Percentiles rank a stretch among this genome's conserved stretches.
phyloP scores from a whole-genome alignment of 164 flowering plant genomes.

The Vitis vinifera region DNA sequence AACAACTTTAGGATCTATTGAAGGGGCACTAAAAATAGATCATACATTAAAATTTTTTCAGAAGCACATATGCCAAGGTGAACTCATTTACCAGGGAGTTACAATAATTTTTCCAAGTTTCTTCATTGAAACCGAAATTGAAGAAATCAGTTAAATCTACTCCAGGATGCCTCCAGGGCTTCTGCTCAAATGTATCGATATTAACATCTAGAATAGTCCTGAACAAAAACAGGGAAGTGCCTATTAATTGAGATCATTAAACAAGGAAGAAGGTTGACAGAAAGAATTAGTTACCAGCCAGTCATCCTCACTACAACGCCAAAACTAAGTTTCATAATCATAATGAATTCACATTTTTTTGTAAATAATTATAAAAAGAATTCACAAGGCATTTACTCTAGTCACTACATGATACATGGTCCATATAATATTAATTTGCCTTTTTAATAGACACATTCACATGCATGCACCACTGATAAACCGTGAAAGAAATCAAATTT shows the following conservation, averaged over 20 bases:
- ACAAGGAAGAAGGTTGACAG: too few species aligned
- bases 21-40: neutral
- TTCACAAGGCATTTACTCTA: too few species aligned
- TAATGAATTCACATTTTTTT: too few species aligned
- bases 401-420: neutral
- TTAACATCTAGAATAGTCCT: constrained; percentile 56
- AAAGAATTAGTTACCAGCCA: too few species aligned
- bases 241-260: too few species aligned
- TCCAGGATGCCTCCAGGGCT: constrained; percentile 65
- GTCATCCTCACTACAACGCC: too few species aligned
- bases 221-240: constrained; percentile 15
- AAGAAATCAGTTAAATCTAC: constrained; percentile 61
- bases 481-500: neutral
- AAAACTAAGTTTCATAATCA: too few species aligned
- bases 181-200: constrained; percentile 45
- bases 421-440: neutral
- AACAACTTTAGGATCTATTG: neutral
- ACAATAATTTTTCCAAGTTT: constrained; percentile 65
- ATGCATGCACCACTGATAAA: neutral
- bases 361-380: too few species aligned
- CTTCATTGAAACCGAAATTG: constrained; percentile 68
- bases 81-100: constrained; percentile 42
- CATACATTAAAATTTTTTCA: neutral
- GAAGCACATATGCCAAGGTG: neutral
- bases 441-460: neutral